These are phyloP conservation scores for Fomitopsis pinicola DNA, from an alignment of 1,284 basidiomycete genomes.

Conservation along the genomic window DNA sequence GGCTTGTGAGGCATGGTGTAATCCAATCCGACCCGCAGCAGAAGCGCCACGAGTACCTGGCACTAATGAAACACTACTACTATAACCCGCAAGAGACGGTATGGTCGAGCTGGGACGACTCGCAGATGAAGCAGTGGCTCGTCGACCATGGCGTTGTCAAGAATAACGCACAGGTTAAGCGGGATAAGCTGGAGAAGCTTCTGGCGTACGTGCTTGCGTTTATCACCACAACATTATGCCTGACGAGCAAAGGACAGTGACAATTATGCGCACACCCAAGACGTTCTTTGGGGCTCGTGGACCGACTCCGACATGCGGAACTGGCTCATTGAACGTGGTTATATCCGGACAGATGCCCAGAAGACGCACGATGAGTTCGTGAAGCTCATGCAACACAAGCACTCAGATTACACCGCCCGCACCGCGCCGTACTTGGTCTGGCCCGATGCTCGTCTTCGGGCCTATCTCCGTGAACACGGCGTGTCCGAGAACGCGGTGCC, in stretches of 20 bases:
- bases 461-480: slow-evolving; percentile 73
- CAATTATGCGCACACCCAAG: slow-evolving; percentile 69
- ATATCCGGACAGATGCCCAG: slow-evolving; percentile 63
- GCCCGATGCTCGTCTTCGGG: slow-evolving; percentile 86
- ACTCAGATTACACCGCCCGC: slow-evolving; percentile 36
- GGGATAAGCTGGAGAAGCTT: slow-evolving; percentile 76
- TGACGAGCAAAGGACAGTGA: slow-evolving; percentile 37
- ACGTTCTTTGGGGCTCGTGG: slow-evolving; percentile 74
- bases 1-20: slow-evolving; percentile 79
- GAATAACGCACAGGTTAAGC: slow-evolving; percentile 63
- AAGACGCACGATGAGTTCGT: slow-evolving; percentile 72
- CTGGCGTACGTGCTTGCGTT: slow-evolving; percentile 43
- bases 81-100: slow-evolving; percentile 57
- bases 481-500: slow-evolving; percentile 65
- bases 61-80: slow-evolving; percentile 77
- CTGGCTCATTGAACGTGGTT: slow-evolving; percentile 77
- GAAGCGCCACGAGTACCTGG: slow-evolving; percentile 65
- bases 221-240: neutral
- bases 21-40: slow-evolving; percentile 56
- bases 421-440: slow-evolving; percentile 73
- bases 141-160: slow-evolving; percentile 67
- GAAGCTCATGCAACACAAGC: slow-evolving; percentile 66
- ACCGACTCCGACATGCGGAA: slow-evolving; percentile 70
- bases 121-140: slow-evolving; percentile 66
- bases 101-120: slow-evolving; percentile 71